Percentiles rank a stretch among this genome's conserved stretches.
These are phyloP conservation scores for Polyporus tsugae DNA, from an alignment of 1,284 basidiomycete genomes.

Conservation along the genomic window DNA sequence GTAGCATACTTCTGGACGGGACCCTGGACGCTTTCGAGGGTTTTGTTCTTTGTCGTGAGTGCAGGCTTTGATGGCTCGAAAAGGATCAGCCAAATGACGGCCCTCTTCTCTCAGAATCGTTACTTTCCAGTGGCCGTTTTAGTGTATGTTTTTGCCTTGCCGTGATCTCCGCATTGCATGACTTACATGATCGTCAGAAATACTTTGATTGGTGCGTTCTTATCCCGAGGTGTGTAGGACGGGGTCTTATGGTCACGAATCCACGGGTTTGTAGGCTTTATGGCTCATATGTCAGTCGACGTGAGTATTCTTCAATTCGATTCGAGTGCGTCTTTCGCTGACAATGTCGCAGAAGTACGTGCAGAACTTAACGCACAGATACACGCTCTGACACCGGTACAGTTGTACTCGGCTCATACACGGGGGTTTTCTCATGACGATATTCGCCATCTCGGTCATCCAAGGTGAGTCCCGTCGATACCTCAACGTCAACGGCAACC, in stretches of 20 bases:
- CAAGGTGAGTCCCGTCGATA: slow-evolving; percentile 30
- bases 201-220: background rate
- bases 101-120: slow-evolving; percentile 33
- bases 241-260: background rate
- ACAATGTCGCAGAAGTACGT: background rate
- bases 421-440: slow-evolving; percentile 23
- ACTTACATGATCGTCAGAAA: background rate
- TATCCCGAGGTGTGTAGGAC: background rate
- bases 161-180: background rate
- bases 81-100: slow-evolving; percentile 5
- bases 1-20: slow-evolving; percentile 41
- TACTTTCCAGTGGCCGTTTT: slow-evolving; percentile 35
- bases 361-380: background rate
- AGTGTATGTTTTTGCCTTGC: slow-evolving; percentile 28
- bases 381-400: background rate
- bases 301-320: slow-evolving; percentile 13
- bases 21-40: slow-evolving; percentile 36
- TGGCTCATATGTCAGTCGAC: slow-evolving; percentile 17
- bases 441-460: slow-evolving; percentile 28
- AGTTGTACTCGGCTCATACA: slow-evolving; percentile 33
- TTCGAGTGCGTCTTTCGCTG: background rate
- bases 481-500: no score
- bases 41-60: slow-evolving; percentile 39
- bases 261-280: slow-evolving; percentile 15
- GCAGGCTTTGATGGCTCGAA: no score